Conservation (phyloP, 2,329 filamentous ascomycete species). For the Ceratocystis cubensis region DNA sequence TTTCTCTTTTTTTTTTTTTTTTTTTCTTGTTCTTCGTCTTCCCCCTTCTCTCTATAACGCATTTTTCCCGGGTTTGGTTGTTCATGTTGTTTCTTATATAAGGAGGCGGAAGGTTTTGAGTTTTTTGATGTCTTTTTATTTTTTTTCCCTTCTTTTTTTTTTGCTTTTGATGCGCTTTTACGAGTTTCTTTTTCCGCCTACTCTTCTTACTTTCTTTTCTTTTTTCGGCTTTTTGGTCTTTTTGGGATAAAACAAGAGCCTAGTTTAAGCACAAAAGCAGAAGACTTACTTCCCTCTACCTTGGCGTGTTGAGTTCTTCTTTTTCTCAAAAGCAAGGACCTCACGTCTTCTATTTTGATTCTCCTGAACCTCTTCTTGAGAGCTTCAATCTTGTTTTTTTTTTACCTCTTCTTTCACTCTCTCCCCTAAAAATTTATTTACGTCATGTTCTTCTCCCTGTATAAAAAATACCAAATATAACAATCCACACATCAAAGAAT, state of each 20-base stretch:
- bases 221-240: not conserved
- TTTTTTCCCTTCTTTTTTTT: not conserved
- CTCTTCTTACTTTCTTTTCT: not conserved
- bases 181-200: too few species aligned
- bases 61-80: constrained; percentile 14
- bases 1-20: not conserved
- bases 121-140: constrained; percentile 13
- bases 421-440: not conserved
- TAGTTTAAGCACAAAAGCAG: not conserved
- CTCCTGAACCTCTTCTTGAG: not conserved
- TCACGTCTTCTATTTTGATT: not conserved
- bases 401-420: too few species aligned
- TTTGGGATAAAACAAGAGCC: not conserved
- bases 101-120: constrained; percentile 19
- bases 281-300: not conserved
- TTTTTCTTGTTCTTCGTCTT: constrained; percentile 13
- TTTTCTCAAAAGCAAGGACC: not conserved
- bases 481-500: not conserved
- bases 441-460: not conserved
- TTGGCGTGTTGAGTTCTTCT: not conserved
- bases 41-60: constrained; percentile 11
- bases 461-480: not conserved
- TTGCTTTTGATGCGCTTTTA: not conserved
- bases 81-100: constrained; percentile 15
- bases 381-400: not conserved